These are phyloP conservation scores for Apocynum venetum DNA, from an alignment of 257 asterid genomes.

Conservation along the genomic window DNA sequence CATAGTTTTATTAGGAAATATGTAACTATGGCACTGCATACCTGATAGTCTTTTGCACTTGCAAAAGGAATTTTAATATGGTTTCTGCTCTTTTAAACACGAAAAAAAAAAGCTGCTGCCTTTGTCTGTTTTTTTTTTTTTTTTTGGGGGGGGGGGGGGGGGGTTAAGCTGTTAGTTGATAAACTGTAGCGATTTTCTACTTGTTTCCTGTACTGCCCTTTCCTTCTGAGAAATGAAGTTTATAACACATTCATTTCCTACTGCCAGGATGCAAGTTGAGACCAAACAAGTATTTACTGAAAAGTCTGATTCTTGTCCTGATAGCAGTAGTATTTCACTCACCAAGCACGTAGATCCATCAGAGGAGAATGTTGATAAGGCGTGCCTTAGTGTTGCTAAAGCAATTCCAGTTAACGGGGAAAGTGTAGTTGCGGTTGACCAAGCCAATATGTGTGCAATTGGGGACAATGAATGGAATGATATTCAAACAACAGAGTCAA, in stretches of 20 bases:
- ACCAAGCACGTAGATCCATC: slow-evolving; percentile 89
- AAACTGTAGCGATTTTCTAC: neutral
- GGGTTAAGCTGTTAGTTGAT: no score
- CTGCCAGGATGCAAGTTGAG: slow-evolving; percentile 66
- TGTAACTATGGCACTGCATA: no score
- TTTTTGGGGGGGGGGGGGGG: no score
- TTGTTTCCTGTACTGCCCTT: neutral
- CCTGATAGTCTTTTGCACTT: no score
- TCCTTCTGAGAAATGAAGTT: neutral
- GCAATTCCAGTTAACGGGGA: slow-evolving; percentile 45
- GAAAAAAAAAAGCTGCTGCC: neutral
- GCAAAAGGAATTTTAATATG: no score
- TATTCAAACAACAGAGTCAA: slow-evolving; percentile 76
- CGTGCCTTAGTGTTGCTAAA: slow-evolving; percentile 65
- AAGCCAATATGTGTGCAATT: slow-evolving; percentile 48
- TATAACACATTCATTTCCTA: slow-evolving; percentile 15
- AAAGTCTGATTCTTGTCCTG: slow-evolving; percentile 69
- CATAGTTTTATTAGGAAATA: no score
- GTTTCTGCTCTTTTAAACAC: no score
- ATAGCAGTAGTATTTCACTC: slow-evolving; percentile 45
- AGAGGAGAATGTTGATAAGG: slow-evolving; percentile 89
- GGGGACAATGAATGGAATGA: slow-evolving; percentile 92
- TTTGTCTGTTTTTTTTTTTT: neutral
- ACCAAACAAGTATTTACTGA: slow-evolving; percentile 67
- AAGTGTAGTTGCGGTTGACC: slow-evolving; percentile 45